Evolutionary conservation across 169 alveolate genomes (phyloP).

Genomic region (Eimeria necatrix): DNA sequence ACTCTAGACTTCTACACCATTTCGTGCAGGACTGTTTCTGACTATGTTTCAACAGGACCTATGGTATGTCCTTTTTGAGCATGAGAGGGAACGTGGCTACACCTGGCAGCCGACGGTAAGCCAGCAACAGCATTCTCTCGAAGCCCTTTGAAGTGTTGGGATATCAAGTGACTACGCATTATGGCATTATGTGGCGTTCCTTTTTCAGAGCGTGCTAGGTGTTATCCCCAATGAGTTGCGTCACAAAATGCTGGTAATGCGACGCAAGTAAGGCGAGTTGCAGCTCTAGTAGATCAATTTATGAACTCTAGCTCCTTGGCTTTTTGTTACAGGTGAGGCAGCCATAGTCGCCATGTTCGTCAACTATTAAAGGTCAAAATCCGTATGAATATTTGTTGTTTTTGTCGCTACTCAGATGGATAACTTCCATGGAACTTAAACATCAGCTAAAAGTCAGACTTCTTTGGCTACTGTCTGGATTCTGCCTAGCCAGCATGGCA

Average conservation of each 20-base stretch:
- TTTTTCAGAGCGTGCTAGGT: constrained; percentile 42
- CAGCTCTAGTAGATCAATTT: not conserved
- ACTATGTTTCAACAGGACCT: constrained; percentile 27
- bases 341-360: not conserved
- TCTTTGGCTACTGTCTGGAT: constrained; percentile 67
- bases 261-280: constrained; percentile 41
- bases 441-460: constrained; percentile 46
- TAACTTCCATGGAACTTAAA: constrained; percentile 21
- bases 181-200: not conserved
- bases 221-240: constrained; percentile 62
- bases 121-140: not conserved
- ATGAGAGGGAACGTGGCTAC: constrained; percentile 60
- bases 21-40: not conserved
- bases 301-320: not conserved
- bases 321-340: not conserved
- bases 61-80: constrained; percentile 68
- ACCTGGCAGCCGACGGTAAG: constrained; percentile 74
- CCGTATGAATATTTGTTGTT: not conserved
- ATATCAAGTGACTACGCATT: not conserved
- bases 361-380: too few species aligned
- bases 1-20: too few species aligned
- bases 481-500: constrained; percentile 69
- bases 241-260: constrained; percentile 59
- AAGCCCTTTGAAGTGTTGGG: not conserved
- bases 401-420: constrained; percentile 38